Evolutionary conservation across 768 basidiomycete species (phyloP).

Genomic region (Rossbeevera mucosa): DNA sequence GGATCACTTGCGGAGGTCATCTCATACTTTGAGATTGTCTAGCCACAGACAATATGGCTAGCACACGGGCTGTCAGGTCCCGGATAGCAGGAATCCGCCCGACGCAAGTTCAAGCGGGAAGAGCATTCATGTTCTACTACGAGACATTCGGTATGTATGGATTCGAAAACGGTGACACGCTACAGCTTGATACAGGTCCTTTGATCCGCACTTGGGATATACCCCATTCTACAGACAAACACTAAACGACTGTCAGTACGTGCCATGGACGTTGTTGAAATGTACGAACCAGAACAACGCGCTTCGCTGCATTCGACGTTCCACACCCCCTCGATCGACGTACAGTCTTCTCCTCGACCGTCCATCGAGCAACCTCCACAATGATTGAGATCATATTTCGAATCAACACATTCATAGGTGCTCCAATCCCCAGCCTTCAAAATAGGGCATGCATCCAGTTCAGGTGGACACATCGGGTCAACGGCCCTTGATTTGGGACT

Average conservation of each 20-base stretch:
- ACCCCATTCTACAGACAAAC: constrained; percentile 13
- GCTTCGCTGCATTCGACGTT: constrained; percentile 65
- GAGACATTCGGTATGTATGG: neutral
- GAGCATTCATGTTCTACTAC: neutral
- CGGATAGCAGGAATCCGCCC: neutral
- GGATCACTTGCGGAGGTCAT: constrained; percentile 62
- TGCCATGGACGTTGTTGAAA: neutral
- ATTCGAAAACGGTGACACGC: neutral
- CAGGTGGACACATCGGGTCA: constrained; percentile 43
- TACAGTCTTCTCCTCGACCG: constrained; percentile 69
- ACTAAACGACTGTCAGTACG: constrained; percentile 3
- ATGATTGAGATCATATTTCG: constrained; percentile 54
- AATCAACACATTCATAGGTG: constrained; percentile 65
- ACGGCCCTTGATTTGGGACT: constrained; percentile 32
- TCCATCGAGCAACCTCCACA: constrained; percentile 72
- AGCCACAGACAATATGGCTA: neutral
- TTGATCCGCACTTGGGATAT: constrained; percentile 10
- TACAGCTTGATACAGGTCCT: constrained; percentile 14
- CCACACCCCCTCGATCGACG: constrained; percentile 57
- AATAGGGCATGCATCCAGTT: constrained; percentile 56
- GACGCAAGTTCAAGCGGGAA: neutral
- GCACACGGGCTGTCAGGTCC: neutral
- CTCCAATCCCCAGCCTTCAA: constrained; percentile 32
- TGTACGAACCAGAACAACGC: constrained; percentile 45
- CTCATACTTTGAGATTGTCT: too few relatives aligned